These are phyloP conservation scores for Lichtheimia ornata DNA, from an alignment of 371 early-diverging fungal species.

Conservation along the genomic window DNA sequence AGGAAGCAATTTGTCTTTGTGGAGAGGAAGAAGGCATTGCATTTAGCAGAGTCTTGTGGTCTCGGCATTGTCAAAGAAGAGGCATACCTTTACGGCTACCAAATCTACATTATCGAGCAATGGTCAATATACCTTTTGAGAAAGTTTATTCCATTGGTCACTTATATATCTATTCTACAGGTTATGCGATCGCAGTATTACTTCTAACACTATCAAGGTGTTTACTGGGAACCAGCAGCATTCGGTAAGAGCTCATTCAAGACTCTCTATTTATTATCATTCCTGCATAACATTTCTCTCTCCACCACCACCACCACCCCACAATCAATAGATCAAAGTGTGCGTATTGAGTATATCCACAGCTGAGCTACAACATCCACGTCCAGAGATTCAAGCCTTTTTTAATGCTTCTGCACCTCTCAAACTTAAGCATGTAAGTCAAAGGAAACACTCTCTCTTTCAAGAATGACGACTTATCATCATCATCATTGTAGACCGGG, in stretches of 20 bases:
- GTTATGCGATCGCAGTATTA: slow-evolving; percentile 60
- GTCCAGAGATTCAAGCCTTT: slow-evolving; percentile 50
- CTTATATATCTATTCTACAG: slow-evolving; percentile 24
- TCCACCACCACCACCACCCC: too few relatives aligned
- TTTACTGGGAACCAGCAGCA: slow-evolving; percentile 68
- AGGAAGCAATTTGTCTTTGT: slow-evolving; percentile 57
- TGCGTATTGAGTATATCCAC: slow-evolving; percentile 53
- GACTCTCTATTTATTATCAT: background rate
- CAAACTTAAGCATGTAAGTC: slow-evolving; percentile 51
- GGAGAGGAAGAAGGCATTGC: slow-evolving; percentile 48
- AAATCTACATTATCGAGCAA: slow-evolving; percentile 72
- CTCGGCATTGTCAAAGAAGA: slow-evolving; percentile 51
- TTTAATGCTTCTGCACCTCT: slow-evolving; percentile 40
- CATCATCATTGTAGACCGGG: slow-evolving; percentile 38
- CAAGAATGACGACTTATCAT: background rate
- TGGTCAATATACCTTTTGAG: slow-evolving; percentile 27
- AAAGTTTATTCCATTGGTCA: background rate
- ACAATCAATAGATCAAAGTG: slow-evolving; percentile 46
- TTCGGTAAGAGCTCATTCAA: slow-evolving; percentile 30
- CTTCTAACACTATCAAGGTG: slow-evolving; percentile 61
- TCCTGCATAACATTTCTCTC: background rate
- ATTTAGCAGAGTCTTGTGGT: slow-evolving; percentile 51
- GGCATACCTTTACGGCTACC: slow-evolving; percentile 56
- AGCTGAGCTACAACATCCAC: slow-evolving; percentile 51
- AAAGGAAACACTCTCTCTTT: too few relatives aligned